Conservation (phyloP, 768 basidiomycete genomes). For the Boletus vermiculosoides region DNA sequence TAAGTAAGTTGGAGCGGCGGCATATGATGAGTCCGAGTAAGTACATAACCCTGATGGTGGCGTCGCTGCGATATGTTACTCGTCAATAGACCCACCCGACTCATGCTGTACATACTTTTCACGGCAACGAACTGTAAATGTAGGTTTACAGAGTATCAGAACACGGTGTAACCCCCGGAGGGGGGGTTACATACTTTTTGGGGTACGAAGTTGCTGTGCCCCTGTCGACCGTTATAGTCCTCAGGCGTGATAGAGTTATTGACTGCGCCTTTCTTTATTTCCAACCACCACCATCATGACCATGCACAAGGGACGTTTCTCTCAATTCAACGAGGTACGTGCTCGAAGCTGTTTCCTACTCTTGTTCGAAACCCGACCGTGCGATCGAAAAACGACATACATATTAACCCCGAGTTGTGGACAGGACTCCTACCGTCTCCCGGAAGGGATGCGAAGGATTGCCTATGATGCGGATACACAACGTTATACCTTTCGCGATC, state of each 20-base stretch:
- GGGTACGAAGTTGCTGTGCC: not conserved
- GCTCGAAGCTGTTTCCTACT: not conserved
- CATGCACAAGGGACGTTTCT: slow-evolving; percentile 14
- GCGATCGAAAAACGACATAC: not conserved
- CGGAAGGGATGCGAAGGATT: slow-evolving; percentile 47
- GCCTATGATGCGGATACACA: slow-evolving; percentile 54
- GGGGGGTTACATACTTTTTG: not conserved
- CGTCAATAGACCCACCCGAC: too few relatives aligned
- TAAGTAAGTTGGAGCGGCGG: not conserved
- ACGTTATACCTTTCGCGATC: slow-evolving; percentile 51
- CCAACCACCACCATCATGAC: slow-evolving; percentile 9
- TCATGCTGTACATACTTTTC: not conserved
- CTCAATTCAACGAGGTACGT: slow-evolving; percentile 28
- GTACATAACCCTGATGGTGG: not conserved
- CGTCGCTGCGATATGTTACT: not conserved
- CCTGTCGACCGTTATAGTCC: not conserved
- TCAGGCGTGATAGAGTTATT: not conserved
- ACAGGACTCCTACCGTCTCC: slow-evolving; percentile 37
- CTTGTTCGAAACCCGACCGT: not conserved
- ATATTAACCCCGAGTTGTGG: slow-evolving; percentile 1
- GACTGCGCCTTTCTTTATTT: not conserved
- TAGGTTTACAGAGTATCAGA: not conserved
- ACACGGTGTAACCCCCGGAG: not conserved
- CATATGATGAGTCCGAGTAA: not conserved
- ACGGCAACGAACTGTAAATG: not conserved